A percentile compares a stretch with the other conserved stretches of the same genome.
Conservation (phyloP, 441 rosid species). For the Populus hybrid region DNA sequence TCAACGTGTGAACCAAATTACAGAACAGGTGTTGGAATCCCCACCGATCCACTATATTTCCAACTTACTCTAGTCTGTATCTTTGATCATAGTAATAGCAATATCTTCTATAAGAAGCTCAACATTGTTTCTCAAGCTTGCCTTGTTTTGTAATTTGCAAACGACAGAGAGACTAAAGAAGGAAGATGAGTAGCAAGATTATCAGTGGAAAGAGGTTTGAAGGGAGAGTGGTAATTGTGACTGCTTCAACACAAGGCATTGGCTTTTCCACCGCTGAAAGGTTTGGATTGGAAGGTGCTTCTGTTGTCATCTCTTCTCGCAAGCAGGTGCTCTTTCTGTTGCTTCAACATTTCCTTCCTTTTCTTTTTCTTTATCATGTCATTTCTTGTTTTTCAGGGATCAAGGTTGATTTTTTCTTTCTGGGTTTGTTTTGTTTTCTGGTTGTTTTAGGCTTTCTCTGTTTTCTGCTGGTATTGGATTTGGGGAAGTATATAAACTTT, state of each 20-base stretch:
- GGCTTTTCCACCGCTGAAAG: constrained; percentile 75
- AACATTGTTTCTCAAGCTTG: no score
- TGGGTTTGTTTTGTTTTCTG: neutral
- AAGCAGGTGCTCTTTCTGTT: constrained; percentile 51
- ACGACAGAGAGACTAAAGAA: constrained; percentile 32
- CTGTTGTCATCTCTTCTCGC: constrained; percentile 89
- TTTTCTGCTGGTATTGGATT: neutral
- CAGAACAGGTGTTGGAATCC: no score
- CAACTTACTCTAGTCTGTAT: neutral
- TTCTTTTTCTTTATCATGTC: neutral
- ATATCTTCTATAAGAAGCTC: neutral
- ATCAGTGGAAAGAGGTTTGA: constrained; percentile 48
- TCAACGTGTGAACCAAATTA: no score
- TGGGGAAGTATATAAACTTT: neutral
- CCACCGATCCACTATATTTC: no score
- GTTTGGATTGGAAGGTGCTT: constrained; percentile 88
- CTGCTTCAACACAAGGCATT: constrained; percentile 95
- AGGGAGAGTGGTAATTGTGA: constrained; percentile 83
- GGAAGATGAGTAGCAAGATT: constrained; percentile 8
- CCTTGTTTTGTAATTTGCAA: neutral
- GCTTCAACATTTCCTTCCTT: neutral
- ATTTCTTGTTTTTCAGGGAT: neutral
- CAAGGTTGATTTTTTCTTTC: neutral
- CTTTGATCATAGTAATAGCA: neutral
- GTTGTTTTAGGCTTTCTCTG: neutral